Conservation (phyloP, 2,329 filamentous ascomycete species). For the Cercospora nicotianae region DNA sequence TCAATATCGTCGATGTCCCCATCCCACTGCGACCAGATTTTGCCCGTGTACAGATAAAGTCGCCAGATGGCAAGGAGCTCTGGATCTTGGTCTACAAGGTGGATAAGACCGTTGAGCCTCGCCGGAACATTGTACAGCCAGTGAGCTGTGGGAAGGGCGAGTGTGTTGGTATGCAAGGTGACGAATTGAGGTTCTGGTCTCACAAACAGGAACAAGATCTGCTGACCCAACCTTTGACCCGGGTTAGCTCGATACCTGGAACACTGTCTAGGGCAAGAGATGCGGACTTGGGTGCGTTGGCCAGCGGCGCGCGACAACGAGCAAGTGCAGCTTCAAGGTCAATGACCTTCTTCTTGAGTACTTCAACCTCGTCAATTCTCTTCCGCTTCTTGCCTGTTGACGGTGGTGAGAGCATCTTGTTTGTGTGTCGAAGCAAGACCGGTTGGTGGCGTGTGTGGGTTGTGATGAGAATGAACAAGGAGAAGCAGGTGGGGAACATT, state of each 20-base stretch:
- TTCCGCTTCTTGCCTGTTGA: not conserved
- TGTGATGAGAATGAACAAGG: not conserved
- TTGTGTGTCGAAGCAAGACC: not conserved
- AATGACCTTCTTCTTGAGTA: not conserved
- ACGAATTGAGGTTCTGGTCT: constrained; percentile 16
- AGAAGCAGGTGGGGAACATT: not conserved
- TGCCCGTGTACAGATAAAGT: constrained; percentile 30
- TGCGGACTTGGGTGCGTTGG: not conserved
- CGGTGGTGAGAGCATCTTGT: not conserved
- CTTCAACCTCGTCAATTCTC: not conserved
- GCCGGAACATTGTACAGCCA: constrained; percentile 12
- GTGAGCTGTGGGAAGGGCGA: constrained; percentile 12
- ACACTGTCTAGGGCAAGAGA: not conserved
- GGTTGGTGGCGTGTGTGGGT: not conserved
- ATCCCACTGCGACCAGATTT: constrained; percentile 17
- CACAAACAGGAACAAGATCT: constrained; percentile 26
- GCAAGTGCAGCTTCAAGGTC: not conserved
- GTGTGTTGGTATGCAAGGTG: constrained; percentile 22
- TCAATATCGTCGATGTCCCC: constrained; percentile 18
- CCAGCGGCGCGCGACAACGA: not conserved
- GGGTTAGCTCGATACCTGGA: not conserved
- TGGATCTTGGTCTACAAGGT: constrained; percentile 15
- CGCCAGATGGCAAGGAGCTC: constrained; percentile 29
- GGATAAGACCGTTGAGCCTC: constrained; percentile 10
- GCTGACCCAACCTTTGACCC: constrained; percentile 21